Base-by-base conservation (phyloP, 495 filamentous ascomycete genomes). In the Achaetomiella virescens region DNA sequence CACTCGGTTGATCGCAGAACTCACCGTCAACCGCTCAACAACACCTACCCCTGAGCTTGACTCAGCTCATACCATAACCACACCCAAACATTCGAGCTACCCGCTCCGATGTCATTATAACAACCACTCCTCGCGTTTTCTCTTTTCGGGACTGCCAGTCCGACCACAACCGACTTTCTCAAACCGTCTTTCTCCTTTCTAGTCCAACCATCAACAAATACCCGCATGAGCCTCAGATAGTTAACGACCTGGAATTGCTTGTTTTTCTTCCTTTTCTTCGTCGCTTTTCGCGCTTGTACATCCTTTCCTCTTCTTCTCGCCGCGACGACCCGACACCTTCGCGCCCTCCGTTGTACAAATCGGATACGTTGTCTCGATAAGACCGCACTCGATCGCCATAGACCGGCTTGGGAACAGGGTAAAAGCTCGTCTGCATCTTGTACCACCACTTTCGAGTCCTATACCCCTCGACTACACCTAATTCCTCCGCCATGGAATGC, bases 101-200 rank as follows among this genome's bases (percentile, higher is more conserved):
- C 64, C 66, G 79, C 74, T 75, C 77, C 78, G 76, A 86, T 86
- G 82, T 82, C 77, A 82, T 82, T 78, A 82, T 86, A 84, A 87
- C 81, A 78, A 81, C 76, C 70, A 75, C 78, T 75, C 72, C 66
- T 69, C 73, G 15, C 56, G 18, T 60, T 74, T 76, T 76, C 52
- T 73, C 76, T 75, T 76, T 70, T 76, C 65, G 67, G 72, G 72
- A 73, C 76, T 66, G 51, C 59, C 47, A 70, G 78, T 76, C 76
- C 72, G 64, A 56, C 70, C 63, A 62, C 71, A 73, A 75, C 72
- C n/a, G 70, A 73, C 75, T 75, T 70, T 76, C 70, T 58, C 45
- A 41, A 51, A 53, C 49, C 37, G 54, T 44, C 54, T 60, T 38
- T 51, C 49, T 62, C 78, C 76, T 77, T 74, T 72, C 79, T 81